phyloP scores from a whole-genome alignment of 352 stramenopile genomes.

The Hyaloperonospora brassicae region DNA sequence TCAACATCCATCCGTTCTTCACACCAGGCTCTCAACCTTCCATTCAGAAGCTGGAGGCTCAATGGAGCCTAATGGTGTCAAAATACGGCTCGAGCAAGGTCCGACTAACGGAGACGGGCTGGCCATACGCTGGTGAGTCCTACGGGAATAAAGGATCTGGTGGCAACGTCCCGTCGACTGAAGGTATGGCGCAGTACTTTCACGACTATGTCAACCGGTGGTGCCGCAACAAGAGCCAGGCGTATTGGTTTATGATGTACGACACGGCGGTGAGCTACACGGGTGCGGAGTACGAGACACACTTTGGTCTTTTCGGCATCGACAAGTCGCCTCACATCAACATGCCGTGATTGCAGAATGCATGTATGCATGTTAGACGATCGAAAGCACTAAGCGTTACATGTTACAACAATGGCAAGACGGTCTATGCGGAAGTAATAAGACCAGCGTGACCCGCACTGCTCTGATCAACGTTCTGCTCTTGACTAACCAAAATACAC shows the following conservation, averaged over 20 bases:
- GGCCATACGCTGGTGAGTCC: conserved; percentile 32
- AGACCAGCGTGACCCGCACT: too few species aligned
- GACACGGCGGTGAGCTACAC: conserved; percentile 41
- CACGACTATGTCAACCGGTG: conserved; percentile 31
- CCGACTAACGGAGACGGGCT: conserved; percentile 53
- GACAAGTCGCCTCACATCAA: neutral
- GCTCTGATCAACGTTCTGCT: too few species aligned
- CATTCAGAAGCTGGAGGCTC: conserved; percentile 43
- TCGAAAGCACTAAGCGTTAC: too few species aligned
- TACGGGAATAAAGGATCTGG: conserved; percentile 1
- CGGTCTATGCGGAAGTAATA: too few species aligned
- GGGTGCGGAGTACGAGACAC: conserved; percentile 38
- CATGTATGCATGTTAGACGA: neutral
- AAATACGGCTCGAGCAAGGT: conserved; percentile 37
- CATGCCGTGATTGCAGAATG: neutral
- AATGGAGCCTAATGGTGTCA: conserved; percentile 34
- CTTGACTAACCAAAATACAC: too few species aligned
- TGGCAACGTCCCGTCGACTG: conserved; percentile 30
- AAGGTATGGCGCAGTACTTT: conserved; percentile 31
- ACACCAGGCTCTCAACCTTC: conserved; percentile 22
- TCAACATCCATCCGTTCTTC: conserved; percentile 49
- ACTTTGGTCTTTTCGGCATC: conserved; percentile 38
- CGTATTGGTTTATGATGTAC: conserved; percentile 63
- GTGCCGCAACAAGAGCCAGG: conserved; percentile 10
- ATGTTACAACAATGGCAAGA: too few species aligned